Evolutionary conservation across 805 yeast species (phyloP), one percentile per base, ranked within the genome.

Genomic region (Candida silvicultrix): DNA sequence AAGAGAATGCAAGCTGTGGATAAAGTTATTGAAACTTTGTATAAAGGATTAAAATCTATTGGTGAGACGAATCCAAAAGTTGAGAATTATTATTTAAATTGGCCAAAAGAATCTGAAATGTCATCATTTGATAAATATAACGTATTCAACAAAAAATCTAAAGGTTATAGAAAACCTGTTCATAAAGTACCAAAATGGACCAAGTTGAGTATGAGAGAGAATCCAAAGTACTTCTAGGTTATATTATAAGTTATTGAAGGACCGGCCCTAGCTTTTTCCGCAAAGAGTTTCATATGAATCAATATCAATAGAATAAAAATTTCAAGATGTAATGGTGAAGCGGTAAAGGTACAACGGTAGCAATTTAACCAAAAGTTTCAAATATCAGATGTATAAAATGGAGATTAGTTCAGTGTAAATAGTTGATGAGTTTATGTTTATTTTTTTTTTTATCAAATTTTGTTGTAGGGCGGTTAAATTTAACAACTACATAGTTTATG

Each of bases 141-240:
- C 40, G 83, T 89, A 2, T 92, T 86, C 69, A 81, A 80, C 67
- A 84, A 78, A 65, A 80, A 80, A 57, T 76, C 82, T 14, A 80
- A 75, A 58, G 83, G 82, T 19, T 94, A 92, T 68, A 80, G 98
- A 70, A 92, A 89, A 69, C 82, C 90, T 52, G 80, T 87, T 22
- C 98, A 92, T 60, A 69, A 81, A 64, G 85, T 84, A 38, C 96
- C 97, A 19, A 87, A 89, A 62, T 89, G 96, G 95, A 89, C 97
- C 45, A 89, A 83, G 69, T 63, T 80, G 51, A 79, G 95, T 9
- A 75, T 83, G 65, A 81, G 97, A 70, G 80, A 77, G 48, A 85
- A 86, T 59, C 97, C 97, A 40, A 74, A 58, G 38, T 48, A 53
- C 45, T 59, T 56, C 49, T 57, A 41, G 10, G 21, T n/a, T n/a